phyloP scores from a whole-genome alignment of 352 stramenopile species.

The Pythium apleroticum region DNA sequence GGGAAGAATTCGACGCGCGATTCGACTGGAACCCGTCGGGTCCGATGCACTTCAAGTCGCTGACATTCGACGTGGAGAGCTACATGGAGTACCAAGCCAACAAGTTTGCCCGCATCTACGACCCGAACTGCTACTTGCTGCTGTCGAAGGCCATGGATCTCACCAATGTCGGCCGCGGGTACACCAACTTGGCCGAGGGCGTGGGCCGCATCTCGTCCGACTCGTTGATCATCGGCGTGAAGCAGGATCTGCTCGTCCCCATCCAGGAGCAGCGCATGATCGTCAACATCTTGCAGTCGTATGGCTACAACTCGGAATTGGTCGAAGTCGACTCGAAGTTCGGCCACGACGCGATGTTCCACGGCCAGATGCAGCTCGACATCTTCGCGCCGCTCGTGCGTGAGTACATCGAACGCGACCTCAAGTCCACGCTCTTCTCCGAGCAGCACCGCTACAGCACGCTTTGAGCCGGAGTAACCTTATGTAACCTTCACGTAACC shows the following conservation, averaged over 20 bases:
- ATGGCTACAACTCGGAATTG: constrained; percentile 57
- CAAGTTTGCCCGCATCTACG: constrained; percentile 84
- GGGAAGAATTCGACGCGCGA: constrained; percentile 81
- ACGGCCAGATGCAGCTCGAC: constrained; percentile 75
- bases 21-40: constrained; percentile 88
- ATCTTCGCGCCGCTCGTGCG: constrained; percentile 70
- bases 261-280: constrained; percentile 81
- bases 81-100: constrained; percentile 90
- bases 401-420: constrained; percentile 68
- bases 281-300: constrained; percentile 79
- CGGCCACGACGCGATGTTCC: constrained; percentile 89
- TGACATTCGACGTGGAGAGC: constrained; percentile 87
- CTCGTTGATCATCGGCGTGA: constrained; percentile 75
- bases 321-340: constrained; percentile 84
- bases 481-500: constrained; percentile 5
- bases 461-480: constrained; percentile 33
- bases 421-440: constrained; percentile 48
- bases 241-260: constrained; percentile 85
- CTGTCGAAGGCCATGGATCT: constrained; percentile 89
- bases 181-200: constrained; percentile 69
- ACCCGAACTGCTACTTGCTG: constrained; percentile 89
- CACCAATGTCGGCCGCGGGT: constrained; percentile 70
- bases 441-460: constrained; percentile 84
- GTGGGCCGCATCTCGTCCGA: constrained; percentile 67
- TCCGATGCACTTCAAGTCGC: constrained; percentile 63